Conservation (phyloP, 1,284 basidiomycete genomes). For the Flammula alnicola region DNA sequence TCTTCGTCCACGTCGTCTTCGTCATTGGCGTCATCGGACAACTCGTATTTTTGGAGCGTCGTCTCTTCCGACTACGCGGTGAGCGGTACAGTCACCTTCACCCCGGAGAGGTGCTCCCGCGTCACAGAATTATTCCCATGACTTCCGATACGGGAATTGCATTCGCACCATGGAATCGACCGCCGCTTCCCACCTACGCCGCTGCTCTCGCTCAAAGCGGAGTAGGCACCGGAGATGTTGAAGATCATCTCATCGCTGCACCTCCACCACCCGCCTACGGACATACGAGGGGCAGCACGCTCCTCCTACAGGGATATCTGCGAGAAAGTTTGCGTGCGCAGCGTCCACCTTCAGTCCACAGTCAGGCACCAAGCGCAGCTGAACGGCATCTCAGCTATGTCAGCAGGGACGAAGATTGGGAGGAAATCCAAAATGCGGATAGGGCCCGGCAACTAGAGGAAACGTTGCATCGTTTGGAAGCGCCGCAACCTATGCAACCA, state of each 20-base stretch:
- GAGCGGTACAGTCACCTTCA: conserved; percentile 64
- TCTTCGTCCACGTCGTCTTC: conserved; percentile 67
- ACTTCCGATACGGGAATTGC: conserved; percentile 42
- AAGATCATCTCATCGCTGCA: conserved; percentile 66
- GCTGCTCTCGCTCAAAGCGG: conserved; percentile 71
- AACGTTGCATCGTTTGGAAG: conserved; percentile 56
- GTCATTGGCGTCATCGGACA: conserved; percentile 52
- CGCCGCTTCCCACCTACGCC: conserved; percentile 71
- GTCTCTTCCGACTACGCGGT: conserved; percentile 62
- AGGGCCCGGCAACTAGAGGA: conserved; percentile 58
- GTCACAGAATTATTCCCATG: conserved; percentile 35
- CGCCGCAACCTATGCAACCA: conserved; percentile 15
- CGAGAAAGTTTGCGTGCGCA: conserved; percentile 51
- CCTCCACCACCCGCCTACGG: conserved; percentile 76
- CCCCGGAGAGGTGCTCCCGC: conserved; percentile 59
- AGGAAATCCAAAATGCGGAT: conserved; percentile 56
- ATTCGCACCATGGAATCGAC: conserved; percentile 71
- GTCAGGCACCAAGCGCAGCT: conserved; percentile 27
- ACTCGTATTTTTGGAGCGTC: conserved; percentile 66
- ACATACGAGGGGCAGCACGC: conserved; percentile 67
- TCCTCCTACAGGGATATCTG: conserved; percentile 61
- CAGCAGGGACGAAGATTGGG: conserved; percentile 61
- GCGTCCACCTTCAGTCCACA: conserved; percentile 44
- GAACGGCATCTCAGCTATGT: conserved; percentile 56
- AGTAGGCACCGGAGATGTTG: conserved; percentile 73